phyloP scores from a whole-genome alignment of 768 basidiomycete species.

The Leccinum pellstonianum region DNA sequence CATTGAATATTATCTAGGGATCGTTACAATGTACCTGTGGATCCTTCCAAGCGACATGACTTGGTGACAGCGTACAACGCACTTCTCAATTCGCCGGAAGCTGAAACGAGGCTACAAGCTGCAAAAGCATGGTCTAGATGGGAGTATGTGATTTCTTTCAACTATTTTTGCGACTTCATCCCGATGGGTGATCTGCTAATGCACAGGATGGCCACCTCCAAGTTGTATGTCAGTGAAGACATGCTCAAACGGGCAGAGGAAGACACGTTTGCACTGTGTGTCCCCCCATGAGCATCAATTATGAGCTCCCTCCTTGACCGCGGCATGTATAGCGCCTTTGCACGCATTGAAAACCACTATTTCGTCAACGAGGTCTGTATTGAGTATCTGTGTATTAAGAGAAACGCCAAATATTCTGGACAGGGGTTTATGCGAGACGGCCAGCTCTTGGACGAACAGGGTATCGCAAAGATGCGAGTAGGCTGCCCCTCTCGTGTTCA shows the following conservation, averaged over 20 bases:
- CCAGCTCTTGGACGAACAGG: constrained; percentile 78
- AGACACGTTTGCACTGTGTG: constrained; percentile 75
- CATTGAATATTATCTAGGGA: constrained; percentile 52
- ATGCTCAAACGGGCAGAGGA: constrained; percentile 67
- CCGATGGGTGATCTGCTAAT: neutral
- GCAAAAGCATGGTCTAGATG: constrained; percentile 88
- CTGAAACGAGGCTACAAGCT: constrained; percentile 59
- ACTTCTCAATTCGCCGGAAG: constrained; percentile 71
- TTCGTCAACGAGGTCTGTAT: constrained; percentile 71
- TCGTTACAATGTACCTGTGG: constrained; percentile 77
- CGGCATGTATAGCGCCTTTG: constrained; percentile 61
- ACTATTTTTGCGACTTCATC: neutral
- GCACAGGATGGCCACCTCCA: constrained; percentile 78
- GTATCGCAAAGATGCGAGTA: constrained; percentile 83
- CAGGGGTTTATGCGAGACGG: constrained; percentile 88
- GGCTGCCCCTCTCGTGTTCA: neutral
- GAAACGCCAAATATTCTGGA: constrained; percentile 3
- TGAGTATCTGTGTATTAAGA: neutral
- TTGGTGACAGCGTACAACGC: constrained; percentile 83
- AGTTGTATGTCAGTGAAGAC: constrained; percentile 64
- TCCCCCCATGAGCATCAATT: constrained; percentile 11
- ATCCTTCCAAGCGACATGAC: constrained; percentile 75
- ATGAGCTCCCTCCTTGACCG: constrained; percentile 7
- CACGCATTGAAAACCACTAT: constrained; percentile 88
- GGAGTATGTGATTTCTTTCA: constrained; percentile 60